Base-by-base conservation (phyloP, 225 moss, liverwort and hornwort species). In the Ulota crispa region DNA sequence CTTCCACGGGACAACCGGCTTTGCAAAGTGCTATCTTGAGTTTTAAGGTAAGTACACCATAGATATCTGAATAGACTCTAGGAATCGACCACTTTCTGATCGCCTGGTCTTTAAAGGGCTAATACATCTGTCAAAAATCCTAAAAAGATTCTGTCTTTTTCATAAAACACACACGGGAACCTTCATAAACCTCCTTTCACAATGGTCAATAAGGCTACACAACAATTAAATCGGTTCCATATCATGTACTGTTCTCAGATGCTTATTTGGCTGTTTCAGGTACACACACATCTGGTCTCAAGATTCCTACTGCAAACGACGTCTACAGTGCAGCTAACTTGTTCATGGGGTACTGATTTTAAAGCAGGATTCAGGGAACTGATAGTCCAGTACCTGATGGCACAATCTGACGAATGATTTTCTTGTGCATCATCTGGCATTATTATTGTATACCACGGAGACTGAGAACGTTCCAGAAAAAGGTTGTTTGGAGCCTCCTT, bases 1-100 rank as follows among this genome's bases (percentile, higher is more conserved):
- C 86, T 90, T 10, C 88, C 84, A 1, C 84, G 73, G 3, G 86
- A 88, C 74, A 86, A 84, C 70, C 84, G 76, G 43, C 88, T 88
- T 60, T 83, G 86, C 74, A 65, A 79, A 80, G 84, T 90, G 30
- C 53, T 80, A 19, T 82, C 86, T 30, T 85, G 81, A 83, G 18
- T 50, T 66, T 54, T 6, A 7, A 53, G 77, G 77, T 78, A 37
- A 53, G 65, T 3, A n/a, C 53, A 78, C 1, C 53, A 18, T 16
- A 39, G 9, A 39, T 39, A 9, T 39, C 39, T 39, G 9, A 9
- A 39, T 9, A 9, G 2, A 9, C 39, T 9, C 39, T 39, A 9
- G 39, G 39, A 39, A 39, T 39, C 39, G 39, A 39, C 39, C 39
- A 8, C 8, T 39, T 39, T 39, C 39, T 39, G 39, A 2, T 39